Percentiles rank a stretch among this genome's conserved stretches.
These are phyloP conservation scores for Acacia melanoxylon DNA, from an alignment of 306 rosid genomes.

Conservation along the genomic window DNA sequence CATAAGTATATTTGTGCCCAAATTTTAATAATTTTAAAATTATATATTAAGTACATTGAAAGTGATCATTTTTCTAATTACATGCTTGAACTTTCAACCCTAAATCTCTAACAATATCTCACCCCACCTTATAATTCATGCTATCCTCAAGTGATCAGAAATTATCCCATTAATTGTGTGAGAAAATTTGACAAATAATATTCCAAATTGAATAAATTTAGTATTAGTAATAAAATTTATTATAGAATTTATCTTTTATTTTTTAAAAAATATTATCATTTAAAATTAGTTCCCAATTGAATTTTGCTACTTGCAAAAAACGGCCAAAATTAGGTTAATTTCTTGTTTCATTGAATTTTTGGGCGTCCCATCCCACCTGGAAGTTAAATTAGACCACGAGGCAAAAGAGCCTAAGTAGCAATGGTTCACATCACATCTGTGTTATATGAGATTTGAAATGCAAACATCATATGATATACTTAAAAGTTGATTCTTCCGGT, in stretches of 20 bases:
- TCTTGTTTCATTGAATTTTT: conserved; percentile 43
- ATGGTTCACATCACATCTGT: too few relatives aligned
- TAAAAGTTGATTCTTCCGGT: too few relatives aligned
- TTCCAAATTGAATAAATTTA: background rate
- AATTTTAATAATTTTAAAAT: too few relatives aligned
- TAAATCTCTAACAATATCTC: too few relatives aligned
- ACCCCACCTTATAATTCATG: too few relatives aligned
- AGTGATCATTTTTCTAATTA: too few relatives aligned
- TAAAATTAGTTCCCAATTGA: background rate
- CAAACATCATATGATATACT: too few relatives aligned
- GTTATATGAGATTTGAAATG: too few relatives aligned
- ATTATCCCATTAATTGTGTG: background rate
- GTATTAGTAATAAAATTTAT: background rate
- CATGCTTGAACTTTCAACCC: background rate
- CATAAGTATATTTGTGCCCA: background rate
- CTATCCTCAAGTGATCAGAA: too few relatives aligned
- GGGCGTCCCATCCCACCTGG: conserved; percentile 57
- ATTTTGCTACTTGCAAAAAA: conserved; percentile 10
- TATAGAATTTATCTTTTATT: too few relatives aligned
- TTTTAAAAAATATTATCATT: too few relatives aligned
- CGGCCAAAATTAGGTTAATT: conserved; percentile 54
- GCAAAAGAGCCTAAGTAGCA: background rate
- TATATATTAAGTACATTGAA: background rate
- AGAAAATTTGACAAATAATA: background rate
- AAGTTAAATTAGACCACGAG: conserved; percentile 43